Percentiles rank a stretch among this genome's conserved stretches.
phyloP scores from a whole-genome alignment of 2,329 filamentous ascomycete species.

The Diaporthe humulicola region DNA sequence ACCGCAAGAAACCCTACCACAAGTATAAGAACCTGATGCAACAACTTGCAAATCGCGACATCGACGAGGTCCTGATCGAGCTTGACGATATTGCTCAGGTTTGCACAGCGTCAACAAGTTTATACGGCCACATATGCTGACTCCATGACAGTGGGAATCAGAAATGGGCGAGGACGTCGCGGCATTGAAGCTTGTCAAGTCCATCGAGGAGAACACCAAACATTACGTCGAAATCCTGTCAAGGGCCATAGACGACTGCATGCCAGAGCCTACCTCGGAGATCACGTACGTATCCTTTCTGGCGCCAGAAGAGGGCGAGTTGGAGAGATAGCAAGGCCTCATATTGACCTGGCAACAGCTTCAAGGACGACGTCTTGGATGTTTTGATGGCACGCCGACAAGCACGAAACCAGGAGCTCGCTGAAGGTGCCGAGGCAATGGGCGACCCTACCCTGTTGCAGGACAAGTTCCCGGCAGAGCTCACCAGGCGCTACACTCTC shows the following conservation, averaged over 20 bases:
- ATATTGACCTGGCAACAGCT: constrained; percentile 65
- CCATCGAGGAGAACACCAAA: constrained; percentile 90
- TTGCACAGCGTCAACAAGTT: constrained; percentile 47
- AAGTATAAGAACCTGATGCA: constrained; percentile 94
- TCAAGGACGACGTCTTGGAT: constrained; percentile 97
- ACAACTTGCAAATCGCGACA: constrained; percentile 84
- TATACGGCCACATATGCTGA: constrained; percentile 21
- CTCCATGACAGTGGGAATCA: constrained; percentile 76
- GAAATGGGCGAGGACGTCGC: constrained; percentile 70
- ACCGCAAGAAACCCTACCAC: constrained; percentile 71
- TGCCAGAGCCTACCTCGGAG: constrained; percentile 84
- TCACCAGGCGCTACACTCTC: constrained; percentile 93
- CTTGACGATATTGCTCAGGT: constrained; percentile 87
- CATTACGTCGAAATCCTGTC: constrained; percentile 96
- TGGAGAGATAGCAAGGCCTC: constrained; percentile 30
- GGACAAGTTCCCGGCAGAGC: constrained; percentile 89
- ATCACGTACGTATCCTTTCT: constrained; percentile 70
- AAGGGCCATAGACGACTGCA: constrained; percentile 85
- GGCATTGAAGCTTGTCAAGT: constrained; percentile 78
- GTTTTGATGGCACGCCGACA: constrained; percentile 95
- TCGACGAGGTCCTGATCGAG: constrained; percentile 85
- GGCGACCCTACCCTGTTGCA: constrained; percentile 75
- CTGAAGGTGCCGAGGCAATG: constrained; percentile 74
- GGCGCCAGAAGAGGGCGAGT: background rate
- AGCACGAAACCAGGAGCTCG: constrained; percentile 84